Evolutionary conservation across 2,329 filamentous ascomycete genomes (phyloP).

Genomic region (Ceratocystis cacaofunesta): DNA sequence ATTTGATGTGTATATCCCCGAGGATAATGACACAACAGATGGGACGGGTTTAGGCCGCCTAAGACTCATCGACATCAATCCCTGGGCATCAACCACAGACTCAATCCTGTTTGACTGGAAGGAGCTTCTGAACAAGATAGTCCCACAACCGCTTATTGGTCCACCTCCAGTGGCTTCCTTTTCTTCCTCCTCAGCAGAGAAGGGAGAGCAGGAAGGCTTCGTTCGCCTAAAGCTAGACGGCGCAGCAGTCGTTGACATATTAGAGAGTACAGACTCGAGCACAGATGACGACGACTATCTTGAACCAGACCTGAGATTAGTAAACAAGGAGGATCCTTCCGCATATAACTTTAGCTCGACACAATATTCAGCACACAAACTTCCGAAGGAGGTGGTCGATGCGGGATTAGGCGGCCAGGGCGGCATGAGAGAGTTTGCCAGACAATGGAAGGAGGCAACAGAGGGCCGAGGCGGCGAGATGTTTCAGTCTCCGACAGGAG

Average conservation of each 20-base stretch:
- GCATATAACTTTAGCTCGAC: constrained; percentile 74
- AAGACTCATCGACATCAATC: constrained; percentile 85
- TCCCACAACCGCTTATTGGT: constrained; percentile 43
- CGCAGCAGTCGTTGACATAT: constrained; percentile 15
- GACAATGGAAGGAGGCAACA: constrained; percentile 53
- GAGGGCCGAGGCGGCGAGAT: constrained; percentile 29
- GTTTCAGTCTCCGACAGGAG: constrained; percentile 24
- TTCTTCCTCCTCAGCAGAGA: constrained; percentile 23
- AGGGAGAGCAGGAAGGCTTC: constrained; percentile 18
- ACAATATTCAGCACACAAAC: constrained; percentile 87
- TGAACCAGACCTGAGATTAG: constrained; percentile 64
- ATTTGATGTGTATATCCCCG: constrained; percentile 86
- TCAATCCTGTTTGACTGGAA: constrained; percentile 79
- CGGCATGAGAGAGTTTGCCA: constrained; percentile 66
- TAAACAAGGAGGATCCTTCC: constrained; percentile 73
- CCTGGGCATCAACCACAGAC: constrained; percentile 83
- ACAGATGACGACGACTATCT: constrained; percentile 26
- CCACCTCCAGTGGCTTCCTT: constrained; percentile 24
- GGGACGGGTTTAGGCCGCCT: constrained; percentile 49
- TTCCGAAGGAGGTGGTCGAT: constrained; percentile 83
- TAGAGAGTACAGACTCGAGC: constrained; percentile 21
- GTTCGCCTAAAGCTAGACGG: constrained; percentile 19
- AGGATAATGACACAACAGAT: constrained; percentile 37
- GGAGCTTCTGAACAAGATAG: constrained; percentile 62
- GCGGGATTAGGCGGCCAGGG: constrained; percentile 53